phyloP scores from a whole-genome alignment of 768 basidiomycete species.

The Amanita molliuscula region DNA sequence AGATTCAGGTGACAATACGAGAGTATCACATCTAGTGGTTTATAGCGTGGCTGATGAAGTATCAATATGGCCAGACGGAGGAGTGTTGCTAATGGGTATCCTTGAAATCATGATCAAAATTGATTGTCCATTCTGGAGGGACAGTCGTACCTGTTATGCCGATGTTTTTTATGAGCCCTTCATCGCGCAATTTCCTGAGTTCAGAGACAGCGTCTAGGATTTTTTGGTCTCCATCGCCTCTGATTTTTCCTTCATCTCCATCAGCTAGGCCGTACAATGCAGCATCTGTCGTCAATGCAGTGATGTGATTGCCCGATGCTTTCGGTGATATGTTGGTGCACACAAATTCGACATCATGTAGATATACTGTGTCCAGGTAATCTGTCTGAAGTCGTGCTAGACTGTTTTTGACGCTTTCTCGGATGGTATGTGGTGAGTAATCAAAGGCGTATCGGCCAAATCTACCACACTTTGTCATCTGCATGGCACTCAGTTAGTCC shows the following conservation, averaged over 20 bases:
- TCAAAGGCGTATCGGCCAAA: slow-evolving; percentile 63
- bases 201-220: slow-evolving; percentile 60
- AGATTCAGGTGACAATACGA: slow-evolving; percentile 76
- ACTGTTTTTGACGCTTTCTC: slow-evolving; percentile 56
- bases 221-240: slow-evolving; percentile 62
- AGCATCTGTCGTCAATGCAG: slow-evolving; percentile 43
- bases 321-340: slow-evolving; percentile 39
- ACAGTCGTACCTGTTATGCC: slow-evolving; percentile 62
- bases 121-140: not conserved
- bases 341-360: slow-evolving; percentile 82
- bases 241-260: slow-evolving; percentile 45
- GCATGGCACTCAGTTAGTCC: not conserved
- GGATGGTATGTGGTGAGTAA: slow-evolving; percentile 58
- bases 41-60: slow-evolving; percentile 51
- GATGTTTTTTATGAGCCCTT: slow-evolving; percentile 62
- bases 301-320: slow-evolving; percentile 41
- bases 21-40: slow-evolving; percentile 68
- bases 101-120: slow-evolving; percentile 24
- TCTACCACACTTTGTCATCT: slow-evolving; percentile 87
- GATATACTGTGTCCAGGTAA: slow-evolving; percentile 73
- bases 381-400: slow-evolving; percentile 59
- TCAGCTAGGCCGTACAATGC: slow-evolving; percentile 54
- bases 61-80: slow-evolving; percentile 74
- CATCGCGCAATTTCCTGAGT: slow-evolving; percentile 56
- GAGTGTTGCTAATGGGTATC: slow-evolving; percentile 75